Percentiles rank a stretch among this genome's conserved stretches.
These are phyloP conservation scores for Ampelocalamus luodianensis DNA, from an alignment of 176 grass and related monocot genomes.

Conservation along the genomic window DNA sequence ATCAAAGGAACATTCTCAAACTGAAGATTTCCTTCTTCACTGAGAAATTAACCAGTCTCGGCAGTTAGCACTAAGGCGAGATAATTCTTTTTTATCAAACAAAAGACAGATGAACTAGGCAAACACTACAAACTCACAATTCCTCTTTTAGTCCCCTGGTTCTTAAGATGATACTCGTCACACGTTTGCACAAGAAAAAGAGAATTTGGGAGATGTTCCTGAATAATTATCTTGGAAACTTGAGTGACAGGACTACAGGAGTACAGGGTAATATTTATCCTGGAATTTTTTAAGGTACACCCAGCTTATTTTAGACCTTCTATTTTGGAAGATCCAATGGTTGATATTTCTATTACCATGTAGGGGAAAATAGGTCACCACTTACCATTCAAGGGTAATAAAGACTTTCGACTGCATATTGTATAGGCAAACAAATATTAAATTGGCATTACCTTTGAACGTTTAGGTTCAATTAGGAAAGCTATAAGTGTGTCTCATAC, in stretches of 20 bases:
- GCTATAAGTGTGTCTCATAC: too few species aligned
- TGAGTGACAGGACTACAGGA: neutral
- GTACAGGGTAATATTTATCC: neutral
- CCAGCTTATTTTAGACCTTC: too few species aligned
- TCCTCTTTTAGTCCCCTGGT: neutral
- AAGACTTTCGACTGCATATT: too few species aligned
- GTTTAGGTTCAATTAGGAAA: too few species aligned
- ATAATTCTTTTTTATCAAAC: neutral
- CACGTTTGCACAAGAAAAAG: neutral
- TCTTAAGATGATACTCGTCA: neutral
- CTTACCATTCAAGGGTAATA: too few species aligned
- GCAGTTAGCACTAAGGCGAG: neutral
- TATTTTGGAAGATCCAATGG: too few species aligned
- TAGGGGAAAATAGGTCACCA: too few species aligned
- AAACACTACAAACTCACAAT: neutral
- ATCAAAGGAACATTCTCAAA: neutral
- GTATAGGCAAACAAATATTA: too few species aligned
- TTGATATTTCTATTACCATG: too few species aligned
- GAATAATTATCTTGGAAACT: slow-evolving; percentile 10
- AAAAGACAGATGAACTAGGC: neutral
- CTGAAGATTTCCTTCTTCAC: neutral
- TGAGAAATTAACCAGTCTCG: neutral
- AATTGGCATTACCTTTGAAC: too few species aligned
- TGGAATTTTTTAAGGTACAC: too few species aligned
- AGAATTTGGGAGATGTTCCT: neutral